Conservation (phyloP, 352 stramenopile species). For the Globisporangium carolinianum region DNA sequence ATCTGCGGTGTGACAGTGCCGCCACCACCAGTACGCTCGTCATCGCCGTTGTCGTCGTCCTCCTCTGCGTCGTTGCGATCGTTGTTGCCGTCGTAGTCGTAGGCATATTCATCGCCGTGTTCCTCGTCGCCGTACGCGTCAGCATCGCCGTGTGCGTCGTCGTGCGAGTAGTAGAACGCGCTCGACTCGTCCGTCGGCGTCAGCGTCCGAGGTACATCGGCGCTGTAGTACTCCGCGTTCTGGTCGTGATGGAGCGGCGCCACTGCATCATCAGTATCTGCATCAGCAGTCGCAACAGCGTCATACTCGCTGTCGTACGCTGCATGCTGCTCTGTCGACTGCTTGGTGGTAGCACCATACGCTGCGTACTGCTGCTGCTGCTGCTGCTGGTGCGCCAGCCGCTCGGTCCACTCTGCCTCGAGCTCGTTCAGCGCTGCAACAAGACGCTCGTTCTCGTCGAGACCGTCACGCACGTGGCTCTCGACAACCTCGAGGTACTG, state of each 20-base stretch:
- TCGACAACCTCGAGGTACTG: slow-evolving; percentile 44
- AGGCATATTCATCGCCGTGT: too few species aligned
- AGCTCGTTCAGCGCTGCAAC: slow-evolving; percentile 31
- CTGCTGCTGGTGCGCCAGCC: slow-evolving; percentile 1
- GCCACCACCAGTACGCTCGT: not conserved
- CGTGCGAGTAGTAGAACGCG: slow-evolving; percentile 6
- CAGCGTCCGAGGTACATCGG: not conserved
- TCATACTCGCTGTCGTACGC: slow-evolving; percentile 8
- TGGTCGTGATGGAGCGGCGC: not conserved
- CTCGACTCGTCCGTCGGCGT: slow-evolving; percentile 4
- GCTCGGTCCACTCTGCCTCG: slow-evolving; percentile 19
- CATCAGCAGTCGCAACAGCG: not conserved
- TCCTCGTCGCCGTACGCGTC: not conserved
- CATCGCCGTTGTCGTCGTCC: too few species aligned
- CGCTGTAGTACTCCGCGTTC: not conserved
- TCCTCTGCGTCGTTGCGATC: too few species aligned
- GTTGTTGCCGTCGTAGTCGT: too few species aligned
- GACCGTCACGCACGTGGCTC: slow-evolving; percentile 30
- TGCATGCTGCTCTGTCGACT: not conserved
- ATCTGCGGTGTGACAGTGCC: slow-evolving; percentile 7
- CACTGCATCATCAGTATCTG: not conserved
- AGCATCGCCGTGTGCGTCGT: not conserved
- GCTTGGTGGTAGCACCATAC: not conserved
- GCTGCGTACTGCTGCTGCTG: slow-evolving; percentile 11
- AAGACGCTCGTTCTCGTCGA: slow-evolving; percentile 43